Evolutionary conservation across 768 basidiomycete genomes (phyloP).

Genomic region (Lentinus brumalis): DNA sequence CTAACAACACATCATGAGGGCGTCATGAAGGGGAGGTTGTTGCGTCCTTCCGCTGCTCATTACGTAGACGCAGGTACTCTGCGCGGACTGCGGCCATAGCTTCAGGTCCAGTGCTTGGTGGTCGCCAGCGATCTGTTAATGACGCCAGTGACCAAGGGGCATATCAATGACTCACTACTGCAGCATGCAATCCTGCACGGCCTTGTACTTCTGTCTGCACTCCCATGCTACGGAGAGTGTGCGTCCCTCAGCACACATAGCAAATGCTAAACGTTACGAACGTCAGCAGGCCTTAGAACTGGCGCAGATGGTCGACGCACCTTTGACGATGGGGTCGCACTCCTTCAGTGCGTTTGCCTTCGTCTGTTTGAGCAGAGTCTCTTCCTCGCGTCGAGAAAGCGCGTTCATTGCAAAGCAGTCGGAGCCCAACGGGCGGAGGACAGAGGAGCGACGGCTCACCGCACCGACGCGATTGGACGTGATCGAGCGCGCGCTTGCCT

Average conservation of each 20-base stretch:
- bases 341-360: conserved; percentile 79
- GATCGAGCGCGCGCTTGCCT: conserved; percentile 12
- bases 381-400: conserved; percentile 86
- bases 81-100: conserved; percentile 71
- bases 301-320: conserved; percentile 36
- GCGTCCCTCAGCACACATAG: conserved; percentile 79
- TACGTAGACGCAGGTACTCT: conserved; percentile 73
- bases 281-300: neutral
- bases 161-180: conserved; percentile 59
- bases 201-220: conserved; percentile 68
- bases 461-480: conserved; percentile 10
- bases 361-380: conserved; percentile 78
- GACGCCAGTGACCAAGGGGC: neutral
- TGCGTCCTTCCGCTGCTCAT: conserved; percentile 32
- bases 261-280: conserved; percentile 59
- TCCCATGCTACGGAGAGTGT: conserved; percentile 86
- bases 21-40: conserved; percentile 11
- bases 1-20: neutral
- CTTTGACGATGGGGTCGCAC: conserved; percentile 76
- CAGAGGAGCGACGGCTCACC: conserved; percentile 16
- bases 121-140: neutral
- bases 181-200: conserved; percentile 77
- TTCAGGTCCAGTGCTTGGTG: conserved; percentile 65
- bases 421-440: conserved; percentile 4
- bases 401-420: conserved; percentile 60